Conservation (phyloP, 1,284 basidiomycete species). For the Microbotryomycetes sp. region DNA sequence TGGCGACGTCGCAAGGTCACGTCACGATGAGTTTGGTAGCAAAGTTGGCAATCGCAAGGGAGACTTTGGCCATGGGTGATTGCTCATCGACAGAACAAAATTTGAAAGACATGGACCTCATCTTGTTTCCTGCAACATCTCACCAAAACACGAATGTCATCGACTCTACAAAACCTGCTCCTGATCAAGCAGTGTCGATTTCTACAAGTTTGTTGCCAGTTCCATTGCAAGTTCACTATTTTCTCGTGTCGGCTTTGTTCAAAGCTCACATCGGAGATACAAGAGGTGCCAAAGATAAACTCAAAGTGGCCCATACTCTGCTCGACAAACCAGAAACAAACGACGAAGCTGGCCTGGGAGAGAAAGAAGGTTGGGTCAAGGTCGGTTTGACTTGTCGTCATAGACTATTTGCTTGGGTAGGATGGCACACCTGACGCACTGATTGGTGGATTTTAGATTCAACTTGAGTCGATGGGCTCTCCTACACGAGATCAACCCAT, state of each 20-base stretch:
- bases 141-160: background rate
- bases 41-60: background rate
- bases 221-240: conserved; percentile 8
- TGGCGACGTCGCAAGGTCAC: conserved; percentile 1
- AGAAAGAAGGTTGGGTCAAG: background rate
- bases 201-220: background rate
- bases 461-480: background rate
- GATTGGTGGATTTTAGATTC: background rate
- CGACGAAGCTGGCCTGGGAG: background rate
- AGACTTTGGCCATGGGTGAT: conserved; percentile 2
- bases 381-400: too few relatives aligned
- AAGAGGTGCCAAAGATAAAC: conserved; percentile 11
- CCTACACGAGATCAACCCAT: too few relatives aligned
- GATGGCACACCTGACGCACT: conserved; percentile 1
- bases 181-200: background rate
- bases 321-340: conserved; percentile 1
- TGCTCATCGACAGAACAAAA: background rate
- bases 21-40: conserved; percentile 1
- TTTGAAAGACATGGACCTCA: background rate
- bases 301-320: conserved; percentile 15
- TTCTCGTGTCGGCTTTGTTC: conserved; percentile 7
- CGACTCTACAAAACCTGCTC: background rate
- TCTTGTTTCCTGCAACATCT: background rate
- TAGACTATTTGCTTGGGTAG: background rate
- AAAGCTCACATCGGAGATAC: conserved; percentile 8